phyloP scores from a whole-genome alignment of 805 yeast species.

The Tetrapisispora fleetii region DNA sequence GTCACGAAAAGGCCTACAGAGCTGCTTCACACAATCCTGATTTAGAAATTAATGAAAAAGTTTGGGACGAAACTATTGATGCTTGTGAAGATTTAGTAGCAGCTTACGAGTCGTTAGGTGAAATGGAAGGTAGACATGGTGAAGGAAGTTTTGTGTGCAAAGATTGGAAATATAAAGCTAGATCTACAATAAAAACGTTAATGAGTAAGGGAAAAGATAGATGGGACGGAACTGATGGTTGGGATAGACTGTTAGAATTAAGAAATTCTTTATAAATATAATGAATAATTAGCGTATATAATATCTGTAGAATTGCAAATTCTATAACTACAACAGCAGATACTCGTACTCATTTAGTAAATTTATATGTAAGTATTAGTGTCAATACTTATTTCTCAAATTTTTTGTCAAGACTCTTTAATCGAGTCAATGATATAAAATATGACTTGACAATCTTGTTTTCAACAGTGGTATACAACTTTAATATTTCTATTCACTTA shows the following conservation, averaged over 20 bases:
- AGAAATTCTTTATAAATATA: conserved; percentile 17
- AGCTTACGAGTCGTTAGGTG: conserved; percentile 85
- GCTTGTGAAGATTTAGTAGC: conserved; percentile 70
- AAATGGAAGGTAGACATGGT: conserved; percentile 63
- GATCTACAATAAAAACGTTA: conserved; percentile 58
- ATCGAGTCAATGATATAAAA: no score
- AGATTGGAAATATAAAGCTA: conserved; percentile 85
- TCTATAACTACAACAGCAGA: background rate
- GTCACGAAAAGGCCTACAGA: conserved; percentile 79
- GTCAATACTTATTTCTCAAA: no score
- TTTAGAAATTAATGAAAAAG: conserved; percentile 45
- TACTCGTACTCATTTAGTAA: no score
- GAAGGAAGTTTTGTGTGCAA: conserved; percentile 81
- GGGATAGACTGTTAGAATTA: conserved; percentile 48
- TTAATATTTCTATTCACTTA: no score
- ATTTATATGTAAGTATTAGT: no score
- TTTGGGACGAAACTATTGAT: conserved; percentile 74
- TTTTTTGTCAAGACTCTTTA: no score
- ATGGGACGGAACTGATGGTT: conserved; percentile 77
- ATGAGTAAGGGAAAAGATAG: conserved; percentile 67
- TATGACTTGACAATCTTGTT: background rate
- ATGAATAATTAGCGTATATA: background rate
- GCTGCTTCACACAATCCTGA: conserved; percentile 58
- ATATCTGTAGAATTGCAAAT: background rate
- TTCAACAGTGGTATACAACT: background rate